These are phyloP conservation scores for Colletotrichum lupini DNA, from an alignment of 2,329 filamentous ascomycete genomes.

Conservation along the genomic window DNA sequence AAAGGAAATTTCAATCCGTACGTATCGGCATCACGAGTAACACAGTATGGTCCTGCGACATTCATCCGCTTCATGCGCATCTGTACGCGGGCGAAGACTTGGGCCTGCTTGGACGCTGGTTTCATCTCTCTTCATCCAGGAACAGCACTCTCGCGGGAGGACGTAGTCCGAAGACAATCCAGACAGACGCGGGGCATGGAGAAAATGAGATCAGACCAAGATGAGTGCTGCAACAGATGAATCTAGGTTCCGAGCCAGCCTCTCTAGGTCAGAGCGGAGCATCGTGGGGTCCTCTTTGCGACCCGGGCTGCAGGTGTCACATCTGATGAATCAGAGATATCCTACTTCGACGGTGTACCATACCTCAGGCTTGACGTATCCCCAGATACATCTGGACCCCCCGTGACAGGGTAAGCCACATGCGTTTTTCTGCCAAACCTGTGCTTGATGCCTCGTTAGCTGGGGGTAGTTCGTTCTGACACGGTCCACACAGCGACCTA, in stretches of 20 bases:
- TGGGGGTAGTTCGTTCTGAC: not conserved
- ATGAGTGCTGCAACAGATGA: not conserved
- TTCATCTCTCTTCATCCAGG: not conserved
- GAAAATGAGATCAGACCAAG: not conserved
- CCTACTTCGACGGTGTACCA: not conserved
- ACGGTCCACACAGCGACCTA: not conserved
- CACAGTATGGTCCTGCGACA: not conserved
- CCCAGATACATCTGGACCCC: not conserved
- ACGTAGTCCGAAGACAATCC: not conserved
- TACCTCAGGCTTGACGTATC: not conserved
- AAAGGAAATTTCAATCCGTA: too few species aligned
- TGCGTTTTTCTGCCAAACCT: not conserved
- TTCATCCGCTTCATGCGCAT: not conserved
- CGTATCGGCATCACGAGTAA: not conserved
- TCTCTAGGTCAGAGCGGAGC: constrained; percentile 14
- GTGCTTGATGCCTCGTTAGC: not conserved
- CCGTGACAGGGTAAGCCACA: not conserved
- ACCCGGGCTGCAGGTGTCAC: constrained; percentile 12
- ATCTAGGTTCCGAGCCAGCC: not conserved
- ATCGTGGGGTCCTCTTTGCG: constrained; percentile 2
- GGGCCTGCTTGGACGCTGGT: not conserved
- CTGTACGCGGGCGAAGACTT: not conserved
- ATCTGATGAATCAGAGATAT: constrained; percentile 5
- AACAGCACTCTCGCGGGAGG: not conserved
- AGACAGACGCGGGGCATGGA: not conserved